These are phyloP conservation scores for Leccinum longicurvipes DNA, from an alignment of 768 basidiomycete species.

Conservation along the genomic window DNA sequence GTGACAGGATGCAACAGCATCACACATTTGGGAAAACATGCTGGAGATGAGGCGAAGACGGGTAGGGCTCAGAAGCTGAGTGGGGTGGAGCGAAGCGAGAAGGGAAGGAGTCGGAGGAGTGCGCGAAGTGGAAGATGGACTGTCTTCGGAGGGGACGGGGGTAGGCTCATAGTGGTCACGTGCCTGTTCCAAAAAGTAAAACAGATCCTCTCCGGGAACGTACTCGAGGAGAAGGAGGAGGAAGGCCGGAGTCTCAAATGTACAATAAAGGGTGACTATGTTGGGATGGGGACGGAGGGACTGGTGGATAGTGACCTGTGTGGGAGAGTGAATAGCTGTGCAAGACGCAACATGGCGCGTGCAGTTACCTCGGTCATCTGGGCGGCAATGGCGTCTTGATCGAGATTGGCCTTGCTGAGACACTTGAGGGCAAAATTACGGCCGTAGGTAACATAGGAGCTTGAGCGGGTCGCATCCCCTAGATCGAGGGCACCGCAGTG, in stretches of 20 bases:
- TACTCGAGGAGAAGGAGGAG: slow-evolving; percentile 92
- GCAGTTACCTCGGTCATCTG: slow-evolving; percentile 83
- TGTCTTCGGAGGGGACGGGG: slow-evolving; percentile 20
- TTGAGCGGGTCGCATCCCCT: slow-evolving; percentile 37
- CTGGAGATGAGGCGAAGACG: slow-evolving; percentile 90
- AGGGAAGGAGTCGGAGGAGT: slow-evolving; percentile 95
- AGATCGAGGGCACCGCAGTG: slow-evolving; percentile 55
- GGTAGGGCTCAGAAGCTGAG: slow-evolving; percentile 79
- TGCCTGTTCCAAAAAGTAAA: slow-evolving; percentile 96
- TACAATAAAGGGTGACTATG: slow-evolving; percentile 92
- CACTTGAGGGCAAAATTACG: slow-evolving; percentile 94
- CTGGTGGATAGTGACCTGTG: slow-evolving; percentile 89
- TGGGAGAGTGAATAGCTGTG: slow-evolving; percentile 7
- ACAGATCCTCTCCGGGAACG: slow-evolving; percentile 95
- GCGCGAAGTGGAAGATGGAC: slow-evolving; percentile 37
- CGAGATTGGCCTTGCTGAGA: slow-evolving; percentile 90
- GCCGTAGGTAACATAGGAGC: slow-evolving; percentile 52
- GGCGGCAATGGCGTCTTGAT: slow-evolving; percentile 79
- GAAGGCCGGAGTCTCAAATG: slow-evolving; percentile 88
- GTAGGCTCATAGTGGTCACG: slow-evolving; percentile 77
- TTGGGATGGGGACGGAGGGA: slow-evolving; percentile 86
- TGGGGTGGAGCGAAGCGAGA: slow-evolving; percentile 75
- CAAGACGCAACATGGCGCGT: slow-evolving; percentile 5
- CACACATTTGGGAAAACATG: slow-evolving; percentile 99
- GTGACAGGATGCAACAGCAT: slow-evolving; percentile 94